These are phyloP conservation scores for Cryphonectria parasitica DNA, from an alignment of 2,329 filamentous ascomycete species.

Conservation along the genomic window DNA sequence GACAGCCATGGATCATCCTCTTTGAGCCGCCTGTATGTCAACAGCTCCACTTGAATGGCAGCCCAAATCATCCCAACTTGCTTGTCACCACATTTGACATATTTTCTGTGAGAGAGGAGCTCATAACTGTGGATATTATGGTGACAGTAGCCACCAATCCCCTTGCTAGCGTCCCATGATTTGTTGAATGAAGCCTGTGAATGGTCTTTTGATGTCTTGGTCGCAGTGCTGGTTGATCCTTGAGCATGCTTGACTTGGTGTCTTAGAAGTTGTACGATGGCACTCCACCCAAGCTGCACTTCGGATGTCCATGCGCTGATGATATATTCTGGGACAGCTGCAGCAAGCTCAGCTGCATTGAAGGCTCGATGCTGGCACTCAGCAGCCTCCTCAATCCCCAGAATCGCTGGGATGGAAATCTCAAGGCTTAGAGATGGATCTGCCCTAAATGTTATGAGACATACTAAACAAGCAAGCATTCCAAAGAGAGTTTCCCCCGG, in stretches of 20 bases:
- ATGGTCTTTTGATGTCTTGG: not conserved
- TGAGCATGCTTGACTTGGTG: not conserved
- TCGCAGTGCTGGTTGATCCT: not conserved
- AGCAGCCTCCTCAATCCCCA: not conserved
- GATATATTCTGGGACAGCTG: not conserved
- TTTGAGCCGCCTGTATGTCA: slow-evolving; percentile 6
- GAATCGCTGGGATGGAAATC: not conserved
- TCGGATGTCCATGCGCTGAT: not conserved
- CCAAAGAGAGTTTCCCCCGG: slow-evolving; percentile 13
- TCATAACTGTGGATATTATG: not conserved
- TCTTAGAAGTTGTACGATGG: not conserved
- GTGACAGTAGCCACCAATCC: not conserved
- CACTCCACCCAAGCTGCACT: not conserved
- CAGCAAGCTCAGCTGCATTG: slow-evolving; percentile 13
- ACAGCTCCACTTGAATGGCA: slow-evolving; percentile 11
- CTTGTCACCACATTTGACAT: not conserved
- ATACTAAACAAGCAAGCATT: slow-evolving; percentile 12
- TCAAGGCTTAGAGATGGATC: not conserved
- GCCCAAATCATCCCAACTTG: slow-evolving; percentile 5
- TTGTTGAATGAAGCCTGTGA: not conserved
- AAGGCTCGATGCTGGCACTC: not conserved
- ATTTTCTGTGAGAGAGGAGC: fast-evolving
- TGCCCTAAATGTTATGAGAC: not conserved
- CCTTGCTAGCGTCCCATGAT: not conserved
- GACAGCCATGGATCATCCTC: not conserved